Evolutionary conservation across 331 rosid genomes (phyloP).

Genomic region (Malus hybrid): DNA sequence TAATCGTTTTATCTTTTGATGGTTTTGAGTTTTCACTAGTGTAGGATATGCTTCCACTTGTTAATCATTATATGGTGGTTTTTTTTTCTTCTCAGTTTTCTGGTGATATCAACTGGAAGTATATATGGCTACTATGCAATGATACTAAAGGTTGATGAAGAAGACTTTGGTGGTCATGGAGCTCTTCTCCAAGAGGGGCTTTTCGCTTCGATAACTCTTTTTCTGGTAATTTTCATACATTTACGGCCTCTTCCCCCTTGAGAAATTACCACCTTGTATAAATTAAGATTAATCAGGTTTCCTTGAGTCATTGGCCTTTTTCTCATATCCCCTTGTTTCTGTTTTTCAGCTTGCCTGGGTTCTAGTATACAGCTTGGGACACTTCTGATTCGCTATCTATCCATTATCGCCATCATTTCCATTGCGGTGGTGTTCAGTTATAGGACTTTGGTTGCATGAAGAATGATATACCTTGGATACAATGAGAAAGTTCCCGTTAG

Average conservation of each 20-base stretch:
- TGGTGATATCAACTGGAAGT: slow-evolving; percentile 43
- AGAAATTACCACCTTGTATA: background rate
- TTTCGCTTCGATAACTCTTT: slow-evolving; percentile 86
- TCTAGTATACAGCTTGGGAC: slow-evolving; percentile 89
- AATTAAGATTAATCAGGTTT: background rate
- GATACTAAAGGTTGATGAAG: slow-evolving; percentile 88
- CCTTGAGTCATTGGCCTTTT: background rate
- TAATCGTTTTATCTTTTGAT: no score
- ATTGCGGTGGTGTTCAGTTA: background rate
- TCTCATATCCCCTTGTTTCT: slow-evolving; percentile 1
- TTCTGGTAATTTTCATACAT: slow-evolving; percentile 57
- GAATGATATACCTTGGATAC: slow-evolving; percentile 8
- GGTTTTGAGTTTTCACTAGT: background rate
- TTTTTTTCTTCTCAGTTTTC: slow-evolving; percentile 15
- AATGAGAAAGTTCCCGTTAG: slow-evolving; percentile 5
- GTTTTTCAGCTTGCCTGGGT: slow-evolving; percentile 82
- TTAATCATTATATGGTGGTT: background rate
- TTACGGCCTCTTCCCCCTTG: background rate
- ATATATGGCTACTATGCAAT: slow-evolving; percentile 68
- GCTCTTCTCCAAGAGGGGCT: slow-evolving; percentile 99
- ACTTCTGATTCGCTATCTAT: slow-evolving; percentile 53
- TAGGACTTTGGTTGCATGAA: slow-evolving; percentile 12
- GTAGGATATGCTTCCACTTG: background rate
- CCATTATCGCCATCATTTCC: background rate
- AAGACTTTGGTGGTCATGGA: slow-evolving; percentile 96